A percentile compares a stretch with the other conserved stretches of the same genome.
Evolutionary conservation across 148 eudicot species (phyloP).

Genomic region (Rheum nobile): DNA sequence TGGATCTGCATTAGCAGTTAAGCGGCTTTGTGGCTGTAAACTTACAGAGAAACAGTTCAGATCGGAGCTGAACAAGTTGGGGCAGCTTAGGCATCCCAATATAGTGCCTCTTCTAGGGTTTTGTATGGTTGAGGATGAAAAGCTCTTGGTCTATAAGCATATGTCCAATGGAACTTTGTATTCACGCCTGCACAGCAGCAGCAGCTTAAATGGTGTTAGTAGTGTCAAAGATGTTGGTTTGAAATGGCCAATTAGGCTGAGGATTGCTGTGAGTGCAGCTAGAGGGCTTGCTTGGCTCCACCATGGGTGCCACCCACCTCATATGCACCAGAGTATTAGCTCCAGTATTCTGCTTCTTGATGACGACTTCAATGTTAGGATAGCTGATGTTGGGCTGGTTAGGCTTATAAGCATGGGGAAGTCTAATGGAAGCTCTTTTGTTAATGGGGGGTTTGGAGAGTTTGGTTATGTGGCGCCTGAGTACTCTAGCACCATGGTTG

Average conservation of each 20-base stretch:
- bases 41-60: constrained; percentile 64
- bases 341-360: constrained; percentile 70
- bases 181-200: constrained; percentile 28
- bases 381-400: constrained; percentile 67
- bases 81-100: constrained; percentile 79
- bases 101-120: constrained; percentile 76
- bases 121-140: constrained; percentile 79
- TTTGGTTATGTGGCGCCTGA: constrained; percentile 87
- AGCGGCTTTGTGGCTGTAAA: constrained; percentile 55
- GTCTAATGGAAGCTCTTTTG: constrained; percentile 42
- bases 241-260: constrained; percentile 66
- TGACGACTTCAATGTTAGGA: constrained; percentile 74
- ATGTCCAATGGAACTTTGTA: constrained; percentile 60
- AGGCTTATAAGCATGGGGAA: constrained; percentile 43
- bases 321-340: constrained; percentile 67
- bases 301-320: constrained; percentile 70
- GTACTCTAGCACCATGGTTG: constrained; percentile 64
- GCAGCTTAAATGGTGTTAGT: neutral
- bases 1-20: constrained; percentile 71
- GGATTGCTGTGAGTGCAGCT: constrained; percentile 64
- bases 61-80: constrained; percentile 53
- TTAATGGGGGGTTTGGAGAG: constrained; percentile 73
- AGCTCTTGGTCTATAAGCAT: constrained; percentile 82
- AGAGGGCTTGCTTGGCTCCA: constrained; percentile 92
- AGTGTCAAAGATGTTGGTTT: constrained; percentile 14